Conservation (phyloP, 495 filamentous ascomycete species). For the Delitschia confertaspora region DNA sequence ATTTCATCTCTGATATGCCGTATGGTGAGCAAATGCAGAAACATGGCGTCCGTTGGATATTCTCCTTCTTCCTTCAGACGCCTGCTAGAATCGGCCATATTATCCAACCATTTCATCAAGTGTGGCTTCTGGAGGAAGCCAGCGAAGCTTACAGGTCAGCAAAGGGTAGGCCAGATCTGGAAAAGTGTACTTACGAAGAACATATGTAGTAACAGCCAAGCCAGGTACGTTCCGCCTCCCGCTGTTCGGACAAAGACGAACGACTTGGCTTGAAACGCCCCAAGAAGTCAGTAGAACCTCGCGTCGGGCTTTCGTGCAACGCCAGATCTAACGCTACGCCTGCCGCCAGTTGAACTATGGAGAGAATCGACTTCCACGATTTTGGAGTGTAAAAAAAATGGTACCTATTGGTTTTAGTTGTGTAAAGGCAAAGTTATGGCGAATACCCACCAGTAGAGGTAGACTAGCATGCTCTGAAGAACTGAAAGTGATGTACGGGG, state of each 20-base stretch:
- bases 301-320: constrained; percentile 8
- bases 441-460: constrained; percentile 13
- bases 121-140: constrained; percentile 14
- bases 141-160: constrained; percentile 2
- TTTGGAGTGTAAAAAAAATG: constrained; percentile 24
- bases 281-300: neutral
- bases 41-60: constrained; percentile 11
- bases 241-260: constrained; percentile 9
- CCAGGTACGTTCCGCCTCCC: constrained; percentile 27
- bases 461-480: constrained; percentile 18
- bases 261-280: neutral
- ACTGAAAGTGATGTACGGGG: constrained; percentile 19
- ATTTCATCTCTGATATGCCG: constrained; percentile 15
- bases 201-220: constrained; percentile 31
- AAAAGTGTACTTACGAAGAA: constrained; percentile 25
- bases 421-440: too few species aligned
- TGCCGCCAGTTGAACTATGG: constrained; percentile 14
- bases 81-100: constrained; percentile 9
- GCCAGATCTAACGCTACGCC: constrained; percentile 16
- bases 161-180: neutral
- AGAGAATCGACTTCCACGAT: constrained; percentile 14
- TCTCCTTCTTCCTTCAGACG: constrained; percentile 4
- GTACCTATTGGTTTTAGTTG: too few species aligned
- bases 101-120: constrained; percentile 16
- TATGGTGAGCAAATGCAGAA: constrained; percentile 7